Evolutionary conservation across 208 protist genomes (phyloP).

Genomic region (Wallacemonas rigidus): DNA sequence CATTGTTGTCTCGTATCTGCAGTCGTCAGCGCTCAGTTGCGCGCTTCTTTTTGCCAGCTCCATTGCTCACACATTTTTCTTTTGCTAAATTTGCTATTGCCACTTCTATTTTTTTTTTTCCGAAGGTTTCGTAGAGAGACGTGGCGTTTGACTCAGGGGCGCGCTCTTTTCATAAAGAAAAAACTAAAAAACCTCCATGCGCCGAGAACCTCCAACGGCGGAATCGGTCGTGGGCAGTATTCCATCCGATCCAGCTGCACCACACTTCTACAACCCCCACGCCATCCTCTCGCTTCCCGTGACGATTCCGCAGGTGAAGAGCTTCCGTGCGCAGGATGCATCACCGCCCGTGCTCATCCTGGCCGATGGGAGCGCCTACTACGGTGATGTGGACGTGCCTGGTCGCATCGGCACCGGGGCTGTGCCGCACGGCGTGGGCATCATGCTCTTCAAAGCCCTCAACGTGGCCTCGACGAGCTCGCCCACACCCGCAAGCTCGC

Average conservation of each 20-base stretch:
- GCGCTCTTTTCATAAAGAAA: too few species aligned
- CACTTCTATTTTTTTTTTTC: slow-evolving; percentile 9
- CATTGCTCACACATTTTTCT: too few species aligned
- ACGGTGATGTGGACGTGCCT: slow-evolving; percentile 58
- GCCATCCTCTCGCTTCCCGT: slow-evolving; percentile 45
- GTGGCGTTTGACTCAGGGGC: too few species aligned
- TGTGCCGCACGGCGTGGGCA: slow-evolving; percentile 63
- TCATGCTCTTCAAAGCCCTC: slow-evolving; percentile 63
- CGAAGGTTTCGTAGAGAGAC: too few species aligned
- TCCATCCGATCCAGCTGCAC: neutral
- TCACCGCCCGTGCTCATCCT: slow-evolving; percentile 39
- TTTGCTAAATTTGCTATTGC: neutral
- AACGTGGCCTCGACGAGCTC: neutral
- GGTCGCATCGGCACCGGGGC: slow-evolving; percentile 2
- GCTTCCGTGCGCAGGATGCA: slow-evolving; percentile 47
- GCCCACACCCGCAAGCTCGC: too few species aligned
- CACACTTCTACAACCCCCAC: slow-evolving; percentile 38
- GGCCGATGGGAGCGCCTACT: slow-evolving; percentile 74
- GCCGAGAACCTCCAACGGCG: neutral
- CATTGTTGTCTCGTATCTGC: neutral
- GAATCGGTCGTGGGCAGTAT: slow-evolving; percentile 1
- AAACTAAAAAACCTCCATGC: neutral
- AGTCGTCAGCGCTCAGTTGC: too few species aligned
- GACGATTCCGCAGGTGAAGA: slow-evolving; percentile 59
- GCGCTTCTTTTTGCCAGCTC: too few species aligned